Base-by-base conservation (phyloP, 345 rosid species). In the Arabidopsis thaliana region DNA sequence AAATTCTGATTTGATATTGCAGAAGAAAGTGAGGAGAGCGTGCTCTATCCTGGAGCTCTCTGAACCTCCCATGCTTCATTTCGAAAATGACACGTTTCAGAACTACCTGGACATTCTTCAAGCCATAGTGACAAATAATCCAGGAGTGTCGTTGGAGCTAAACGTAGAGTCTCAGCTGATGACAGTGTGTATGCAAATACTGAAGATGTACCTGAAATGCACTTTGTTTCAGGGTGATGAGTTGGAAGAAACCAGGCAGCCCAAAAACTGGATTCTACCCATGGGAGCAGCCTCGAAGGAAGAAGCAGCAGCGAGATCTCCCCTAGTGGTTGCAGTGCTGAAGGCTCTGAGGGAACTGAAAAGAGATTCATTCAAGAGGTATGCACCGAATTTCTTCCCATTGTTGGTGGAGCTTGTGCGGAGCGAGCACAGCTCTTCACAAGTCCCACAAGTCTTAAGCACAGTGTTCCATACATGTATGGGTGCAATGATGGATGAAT, bases 31-130 rank as follows among this genome's bases (percentile, higher is more conserved):
- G 75, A 87, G 81, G 83, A 87, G 74, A 81, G 93, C 85, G 6
- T 91, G 97, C 85, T 82, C 86, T 4, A 82, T 86, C 38, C 72
- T 90, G 48, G 97, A 87, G 75, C 81, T 94, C 49, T 81, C 92
- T 5, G 93, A 87, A 56, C 98, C 96, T 72, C 97, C 97, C 3
- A 52, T 88, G 66, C 89, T 94, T 64, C 95, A 87, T 83, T 94
- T 94, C 49, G 97, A 91, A 73, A 94, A 89, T 6, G 97, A 94
- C 57, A 80, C 97, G 3, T 84, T 88, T 79, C 91, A 86, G 80
- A 87, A 76, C 66, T 88, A 84, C 80, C 85, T 94, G 45, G 83
- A 84, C 77, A 80, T 88, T 71, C 90, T 91, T 42, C 89, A 83
- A 67, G 86, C 81, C 75, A 48, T 86, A 49, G 79, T 87, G 1